Conservation (phyloP, 1,284 basidiomycete genomes). For the Pseudozyma sp. region DNA sequence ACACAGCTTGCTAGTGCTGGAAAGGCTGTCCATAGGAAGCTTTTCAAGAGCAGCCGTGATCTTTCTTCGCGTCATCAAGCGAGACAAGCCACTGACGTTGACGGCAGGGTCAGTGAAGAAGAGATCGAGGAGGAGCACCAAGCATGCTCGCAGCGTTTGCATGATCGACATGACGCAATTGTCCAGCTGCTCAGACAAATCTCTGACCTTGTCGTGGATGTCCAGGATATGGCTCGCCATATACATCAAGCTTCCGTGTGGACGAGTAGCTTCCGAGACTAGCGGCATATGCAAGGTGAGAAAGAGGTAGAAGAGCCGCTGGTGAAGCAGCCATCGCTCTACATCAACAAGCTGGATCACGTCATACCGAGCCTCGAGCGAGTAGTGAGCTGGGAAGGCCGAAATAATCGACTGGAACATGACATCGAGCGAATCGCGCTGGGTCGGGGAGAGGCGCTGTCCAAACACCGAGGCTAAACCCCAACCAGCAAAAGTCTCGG, state of each 20-base stretch:
- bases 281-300: slow-evolving; percentile 46
- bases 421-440: slow-evolving; percentile 37
- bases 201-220: slow-evolving; percentile 40
- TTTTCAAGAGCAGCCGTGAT: slow-evolving; percentile 33
- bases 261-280: slow-evolving; percentile 24
- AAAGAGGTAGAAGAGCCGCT: slow-evolving; percentile 35
- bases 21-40: slow-evolving; percentile 26
- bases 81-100: slow-evolving; percentile 28
- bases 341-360: slow-evolving; percentile 26
- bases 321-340: slow-evolving; percentile 44
- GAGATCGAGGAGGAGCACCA: slow-evolving; percentile 38
- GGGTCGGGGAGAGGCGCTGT: slow-evolving; percentile 22
- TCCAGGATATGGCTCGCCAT: slow-evolving; percentile 43
- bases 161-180: slow-evolving; percentile 26
- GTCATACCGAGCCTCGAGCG: slow-evolving; percentile 36
- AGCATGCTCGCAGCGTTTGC: slow-evolving; percentile 37
- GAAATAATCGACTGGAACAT: slow-evolving; percentile 36
- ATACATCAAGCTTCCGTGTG: slow-evolving; percentile 44
- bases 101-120: slow-evolving; percentile 24
- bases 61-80: slow-evolving; percentile 41
- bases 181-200: slow-evolving; percentile 23
- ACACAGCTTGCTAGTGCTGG: slow-evolving; percentile 34
- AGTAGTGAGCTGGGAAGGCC: slow-evolving; percentile 40
- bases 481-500: slow-evolving; percentile 15
- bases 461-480: slow-evolving; percentile 38